Evolutionary conservation across 495 filamentous ascomycete genomes (phyloP), one percentile per base, ranked within the genome.

Genomic region (Neurospora sp.): DNA sequence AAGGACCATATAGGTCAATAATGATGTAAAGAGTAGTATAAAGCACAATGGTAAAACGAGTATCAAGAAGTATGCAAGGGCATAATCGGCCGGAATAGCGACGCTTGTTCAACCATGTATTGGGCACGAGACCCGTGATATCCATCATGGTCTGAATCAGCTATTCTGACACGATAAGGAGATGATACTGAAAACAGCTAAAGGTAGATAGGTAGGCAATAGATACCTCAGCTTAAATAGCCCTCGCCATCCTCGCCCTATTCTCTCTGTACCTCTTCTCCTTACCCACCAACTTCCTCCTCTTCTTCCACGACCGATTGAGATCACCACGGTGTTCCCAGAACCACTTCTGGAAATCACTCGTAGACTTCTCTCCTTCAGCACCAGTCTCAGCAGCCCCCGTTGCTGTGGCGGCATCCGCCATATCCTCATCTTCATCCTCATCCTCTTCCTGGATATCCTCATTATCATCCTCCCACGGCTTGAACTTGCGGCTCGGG

Each of bases 241-340:
- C 79, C 70, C 83, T 75, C 22, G 82, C 84, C 22, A 88, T 86
- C 71, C 88, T 87, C 74, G 86, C 87, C 77, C 87, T 88, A 76
- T 96, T 97, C 75, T 97, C 94, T 76, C 91, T 87, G 81, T 97
- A 93, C 76, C 94, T 86, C 84, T 93, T 93, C 81, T 92, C 90
- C 85, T 99, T 99, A 48, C 89, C 86, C 59, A 87, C 91, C 75
- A 94, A 87, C 78, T 94, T 90, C 72, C 92, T 88, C 75, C 92
- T 81, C 81, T 90, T 92, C 84, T 95, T 97, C 95, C 95, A 98
- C 4, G 91, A 91, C 35, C 94, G 86, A 79, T 97, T 98, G 70
- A 91, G 89, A 59, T 97, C 93, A 2, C 95, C 94, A 2, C 95
- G 86, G 73, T 94, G 87, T 79, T 96, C 94, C 88, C 92, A 98